A percentile compares a stretch with the other conserved stretches of the same genome.
Conservation (phyloP, 108 stramenopile species). For the Cyclotella baltica region DNA sequence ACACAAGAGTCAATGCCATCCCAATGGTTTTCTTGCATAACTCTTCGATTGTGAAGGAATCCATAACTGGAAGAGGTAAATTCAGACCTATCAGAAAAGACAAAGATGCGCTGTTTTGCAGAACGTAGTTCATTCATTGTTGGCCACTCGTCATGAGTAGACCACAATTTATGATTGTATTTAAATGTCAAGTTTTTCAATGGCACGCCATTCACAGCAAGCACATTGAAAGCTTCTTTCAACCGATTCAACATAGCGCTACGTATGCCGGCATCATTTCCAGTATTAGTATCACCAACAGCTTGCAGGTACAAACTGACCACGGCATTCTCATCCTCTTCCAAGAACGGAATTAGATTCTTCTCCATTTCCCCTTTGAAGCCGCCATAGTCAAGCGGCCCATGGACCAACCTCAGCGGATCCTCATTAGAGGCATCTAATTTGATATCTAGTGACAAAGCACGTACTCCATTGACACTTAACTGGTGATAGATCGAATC, state of each 20-base stretch:
- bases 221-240: slow-evolving; percentile 4
- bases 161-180: slow-evolving; percentile 20
- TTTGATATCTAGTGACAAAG: slow-evolving; percentile 26
- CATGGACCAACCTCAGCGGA: slow-evolving; percentile 20
- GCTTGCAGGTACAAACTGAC: slow-evolving; percentile 25
- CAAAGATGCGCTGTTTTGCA: slow-evolving; percentile 34
- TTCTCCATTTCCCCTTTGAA: slow-evolving; percentile 21
- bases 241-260: slow-evolving; percentile 16
- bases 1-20: slow-evolving; percentile 18
- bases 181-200: slow-evolving; percentile 35
- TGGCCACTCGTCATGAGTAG: slow-evolving; percentile 32
- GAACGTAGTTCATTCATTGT: slow-evolving; percentile 25
- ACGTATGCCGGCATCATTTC: slow-evolving; percentile 12
- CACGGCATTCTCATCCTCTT: slow-evolving; percentile 36
- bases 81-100: slow-evolving; percentile 28
- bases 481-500: slow-evolving; percentile 29
- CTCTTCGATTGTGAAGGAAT: slow-evolving; percentile 25
- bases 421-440: slow-evolving; percentile 1
- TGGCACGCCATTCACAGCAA: slow-evolving; percentile 24
- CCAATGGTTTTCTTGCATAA: slow-evolving; percentile 39
- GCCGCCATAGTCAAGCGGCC: slow-evolving; percentile 23
- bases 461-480: slow-evolving; percentile 25
- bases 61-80: slow-evolving; percentile 14
- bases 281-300: slow-evolving; percentile 8
- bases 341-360: slow-evolving; percentile 37